Evolutionary conservation across 2,329 filamentous ascomycete genomes (phyloP), one percentile per base, ranked within the genome.

Genomic region (Davidsoniella neocaledoniae): DNA sequence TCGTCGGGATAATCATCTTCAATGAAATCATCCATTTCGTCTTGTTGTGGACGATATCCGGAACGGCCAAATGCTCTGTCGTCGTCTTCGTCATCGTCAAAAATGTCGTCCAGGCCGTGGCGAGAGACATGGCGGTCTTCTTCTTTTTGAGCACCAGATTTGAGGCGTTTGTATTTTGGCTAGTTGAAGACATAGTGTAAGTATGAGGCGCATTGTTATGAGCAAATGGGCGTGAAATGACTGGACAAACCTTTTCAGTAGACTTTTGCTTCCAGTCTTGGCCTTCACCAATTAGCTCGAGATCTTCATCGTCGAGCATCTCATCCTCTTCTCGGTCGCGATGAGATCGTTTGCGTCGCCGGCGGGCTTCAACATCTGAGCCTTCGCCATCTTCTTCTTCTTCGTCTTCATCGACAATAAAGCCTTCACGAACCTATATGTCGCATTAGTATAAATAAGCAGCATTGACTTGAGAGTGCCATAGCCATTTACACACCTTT

Each of bases 1-100:
- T 94, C 86, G 46, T 86, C 85, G 46, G 87, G 85, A 54, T 86
- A 88, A 58, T 96, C 91, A 58, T 95, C 87, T 62, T 96, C 90
- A 60, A 98, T 98, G 64, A 98, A 98, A 62, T 90, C 88, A 54
- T 86, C 86, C 63, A 94, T 86, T 59, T 94, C 86, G 63, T 93
- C 84, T 43, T 76, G 76, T 54, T 76, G 70, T 36, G 72, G 71
- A 52, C 83, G 74, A 54, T 76, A 75, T 55, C 63, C 69, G 4
- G 69, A 64, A 55, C 74, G 66, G 33, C 65, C 66, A 2, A 63
- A 62, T 51, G 71, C 66, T 38, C 74, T 72, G 5, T 77, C 74
- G 49, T 55, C 72, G 16, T 83, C 79, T 54, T 96, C 90, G 48
- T 95, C 90, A 56, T 94, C 90, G 36, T 86, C 88, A 64, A 98